Evolutionary conservation across 331 rosid genomes (phyloP).

Genomic region (Pyrus hybrid): DNA sequence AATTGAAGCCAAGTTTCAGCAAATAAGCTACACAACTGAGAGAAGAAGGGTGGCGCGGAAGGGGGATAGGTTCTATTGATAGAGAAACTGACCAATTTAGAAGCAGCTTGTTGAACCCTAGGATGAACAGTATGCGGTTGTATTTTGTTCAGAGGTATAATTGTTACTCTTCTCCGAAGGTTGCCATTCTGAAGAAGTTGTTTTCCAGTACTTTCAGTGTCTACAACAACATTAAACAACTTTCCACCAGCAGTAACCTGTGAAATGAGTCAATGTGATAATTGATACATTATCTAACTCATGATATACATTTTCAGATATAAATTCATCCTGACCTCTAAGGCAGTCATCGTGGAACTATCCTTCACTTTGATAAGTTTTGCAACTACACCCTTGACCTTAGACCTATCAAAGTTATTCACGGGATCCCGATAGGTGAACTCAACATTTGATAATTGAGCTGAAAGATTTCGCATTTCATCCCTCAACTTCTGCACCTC

Average conservation of each 20-base stretch:
- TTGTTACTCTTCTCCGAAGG: conserved; percentile 88
- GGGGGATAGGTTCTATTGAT: background rate
- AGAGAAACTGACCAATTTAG: conserved; percentile 51
- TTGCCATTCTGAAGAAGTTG: conserved; percentile 82
- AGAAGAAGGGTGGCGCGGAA: background rate
- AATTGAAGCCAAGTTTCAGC: conserved; percentile 17
- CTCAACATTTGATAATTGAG: conserved; percentile 62
- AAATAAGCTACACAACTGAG: conserved; percentile 1
- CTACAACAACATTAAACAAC: conserved; percentile 90
- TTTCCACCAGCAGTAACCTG: conserved; percentile 98
- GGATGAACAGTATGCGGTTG: conserved; percentile 45
- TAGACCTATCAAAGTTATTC: conserved; percentile 83
- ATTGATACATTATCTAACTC: conserved; percentile 3
- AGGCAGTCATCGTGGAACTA: conserved; percentile 74
- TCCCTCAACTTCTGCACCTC: conserved; percentile 70
- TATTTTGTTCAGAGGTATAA: conserved; percentile 92
- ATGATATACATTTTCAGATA: background rate
- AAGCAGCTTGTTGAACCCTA: conserved; percentile 62
- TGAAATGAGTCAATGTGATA: conserved; percentile 13
- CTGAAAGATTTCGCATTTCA: conserved; percentile 76
- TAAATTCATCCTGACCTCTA: conserved; percentile 57
- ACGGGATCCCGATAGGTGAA: conserved; percentile 77
- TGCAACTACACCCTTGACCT: conserved; percentile 94
- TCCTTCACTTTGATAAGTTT: conserved; percentile 89
- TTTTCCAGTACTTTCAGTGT: conserved; percentile 84